Evolutionary conservation across 2,329 filamentous ascomycete genomes (phyloP).

Genomic region (Exserohilum turcica): DNA sequence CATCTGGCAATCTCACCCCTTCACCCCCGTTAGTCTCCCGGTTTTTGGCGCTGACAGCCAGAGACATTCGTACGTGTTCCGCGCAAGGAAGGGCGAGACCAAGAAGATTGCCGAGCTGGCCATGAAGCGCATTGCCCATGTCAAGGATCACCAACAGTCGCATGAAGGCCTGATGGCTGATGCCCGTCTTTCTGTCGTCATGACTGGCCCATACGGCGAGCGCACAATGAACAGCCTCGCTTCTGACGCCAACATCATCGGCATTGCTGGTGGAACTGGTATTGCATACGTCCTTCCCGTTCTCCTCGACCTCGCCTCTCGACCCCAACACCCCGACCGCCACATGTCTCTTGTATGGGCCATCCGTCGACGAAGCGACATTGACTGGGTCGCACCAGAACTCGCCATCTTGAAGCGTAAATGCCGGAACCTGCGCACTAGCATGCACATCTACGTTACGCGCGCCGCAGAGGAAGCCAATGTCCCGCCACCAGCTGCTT

Average conservation of each 20-base stretch:
- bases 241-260: constrained; percentile 38
- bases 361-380: constrained; percentile 38
- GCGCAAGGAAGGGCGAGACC: constrained; percentile 43
- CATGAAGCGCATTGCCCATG: constrained; percentile 29
- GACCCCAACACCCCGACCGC: constrained; percentile 30
- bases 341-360: constrained; percentile 45
- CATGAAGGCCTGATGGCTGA: constrained; percentile 30
- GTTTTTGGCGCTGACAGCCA: constrained; percentile 31
- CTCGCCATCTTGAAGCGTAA: constrained; percentile 39
- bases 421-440: constrained; percentile 29
- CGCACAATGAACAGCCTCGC: constrained; percentile 30
- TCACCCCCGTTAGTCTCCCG: constrained; percentile 52
- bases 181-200: constrained; percentile 37
- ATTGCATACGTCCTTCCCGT: constrained; percentile 48
- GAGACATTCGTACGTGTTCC: constrained; percentile 44
- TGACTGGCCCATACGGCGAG: constrained; percentile 45
- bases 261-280: constrained; percentile 46
- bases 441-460: constrained; percentile 44
- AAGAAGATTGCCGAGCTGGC: constrained; percentile 41
- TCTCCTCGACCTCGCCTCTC: constrained; percentile 35
- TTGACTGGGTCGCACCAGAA: constrained; percentile 45
- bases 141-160: constrained; percentile 27
- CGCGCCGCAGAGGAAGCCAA: constrained; percentile 32
- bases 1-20: constrained; percentile 75
- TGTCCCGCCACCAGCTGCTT: constrained; percentile 17